Base-by-base conservation (phyloP, 352 stramenopile species). In the Globisporangium recalcitrans region DNA sequence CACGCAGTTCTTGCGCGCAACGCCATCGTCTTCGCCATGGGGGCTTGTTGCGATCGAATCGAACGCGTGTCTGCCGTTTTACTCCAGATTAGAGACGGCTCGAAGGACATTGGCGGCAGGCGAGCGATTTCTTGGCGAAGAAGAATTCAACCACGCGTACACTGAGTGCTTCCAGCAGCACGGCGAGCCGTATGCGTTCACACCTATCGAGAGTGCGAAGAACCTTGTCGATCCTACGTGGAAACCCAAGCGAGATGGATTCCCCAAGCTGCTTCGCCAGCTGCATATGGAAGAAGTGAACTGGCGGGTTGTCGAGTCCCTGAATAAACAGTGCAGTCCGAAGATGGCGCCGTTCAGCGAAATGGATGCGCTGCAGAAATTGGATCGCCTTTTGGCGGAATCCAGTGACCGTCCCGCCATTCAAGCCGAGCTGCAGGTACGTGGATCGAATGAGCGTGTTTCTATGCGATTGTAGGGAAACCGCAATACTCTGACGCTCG, bases 31-130 rank as follows among this genome's bases (percentile, higher is more conserved):
- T 26, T 77, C 72, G 29, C 64, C 66, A 21, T 92, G 80, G 79
- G 66, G 69, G 11, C 70, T 90, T 19, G 22, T 92, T 14, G 73
- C 80, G 0, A 76, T 90, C 40, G 82, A 92, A 55, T 88, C 78
- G 1, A 73, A 66, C 16, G 78, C 72, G 6, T 88, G 69, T 24
- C 68, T 79, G 14, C 78, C 82, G 4, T 63, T 74, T 8, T 77
- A 88, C 60, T 72, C 72, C 6, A 58, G 74, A 24, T 80, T 75
- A 0, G 67, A 68, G 32, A 64, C 71, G 29, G 59, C 83, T 4
- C 70, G 75, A 21, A 62, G 57, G 8, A 82, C 75, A 26, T 58
- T 90, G 4, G 63, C 75, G n/a, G 14, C 21, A 69, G 58, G 65
- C 32, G 67, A 60, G 65, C 22, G 9, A 21, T 80, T 73, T 53